Evolutionary conservation across 2,329 filamentous ascomycete genomes (phyloP).

Genomic region (Claviceps spartinae): DNA sequence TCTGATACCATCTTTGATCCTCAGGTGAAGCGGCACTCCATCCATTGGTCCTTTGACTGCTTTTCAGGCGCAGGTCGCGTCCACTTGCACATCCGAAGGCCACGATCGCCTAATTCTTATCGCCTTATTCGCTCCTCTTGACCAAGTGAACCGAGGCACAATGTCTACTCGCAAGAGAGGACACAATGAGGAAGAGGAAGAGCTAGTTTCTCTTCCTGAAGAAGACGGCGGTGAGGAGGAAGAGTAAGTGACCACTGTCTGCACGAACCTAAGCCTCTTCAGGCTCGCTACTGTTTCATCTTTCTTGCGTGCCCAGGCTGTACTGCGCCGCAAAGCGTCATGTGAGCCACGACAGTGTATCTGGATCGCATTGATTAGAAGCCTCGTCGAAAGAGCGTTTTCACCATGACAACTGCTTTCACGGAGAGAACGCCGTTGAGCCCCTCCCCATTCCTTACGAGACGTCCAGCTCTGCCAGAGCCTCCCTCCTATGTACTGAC

Average conservation of each 20-base stretch:
- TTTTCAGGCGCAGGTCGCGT: neutral
- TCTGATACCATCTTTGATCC: neutral
- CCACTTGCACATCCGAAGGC: constrained; percentile 4
- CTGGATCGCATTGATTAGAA: neutral
- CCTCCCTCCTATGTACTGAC: neutral
- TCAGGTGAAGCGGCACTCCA: neutral
- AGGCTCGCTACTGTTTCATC: neutral
- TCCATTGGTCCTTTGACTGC: constrained; percentile 1
- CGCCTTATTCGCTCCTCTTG: neutral
- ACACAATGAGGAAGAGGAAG: constrained; percentile 44
- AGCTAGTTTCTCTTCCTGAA: constrained; percentile 40
- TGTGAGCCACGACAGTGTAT: neutral
- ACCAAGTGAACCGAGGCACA: constrained; percentile 7
- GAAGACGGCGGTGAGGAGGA: constrained; percentile 39
- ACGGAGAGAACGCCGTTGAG: neutral
- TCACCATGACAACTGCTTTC: neutral
- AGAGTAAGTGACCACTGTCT: constrained; percentile 30
- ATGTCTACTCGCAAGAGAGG: constrained; percentile 42
- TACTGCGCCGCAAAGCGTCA: neutral
- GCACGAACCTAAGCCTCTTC: neutral
- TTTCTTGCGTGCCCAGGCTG: too few species aligned
- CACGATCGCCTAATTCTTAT: neutral
- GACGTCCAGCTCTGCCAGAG: neutral
- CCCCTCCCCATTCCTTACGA: neutral
- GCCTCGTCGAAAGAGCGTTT: neutral